Evolutionary conservation across 1,139 yeast genomes (phyloP), one percentile per base, ranked within the genome.

Genomic region (Eremothecium sinecaudum): DNA sequence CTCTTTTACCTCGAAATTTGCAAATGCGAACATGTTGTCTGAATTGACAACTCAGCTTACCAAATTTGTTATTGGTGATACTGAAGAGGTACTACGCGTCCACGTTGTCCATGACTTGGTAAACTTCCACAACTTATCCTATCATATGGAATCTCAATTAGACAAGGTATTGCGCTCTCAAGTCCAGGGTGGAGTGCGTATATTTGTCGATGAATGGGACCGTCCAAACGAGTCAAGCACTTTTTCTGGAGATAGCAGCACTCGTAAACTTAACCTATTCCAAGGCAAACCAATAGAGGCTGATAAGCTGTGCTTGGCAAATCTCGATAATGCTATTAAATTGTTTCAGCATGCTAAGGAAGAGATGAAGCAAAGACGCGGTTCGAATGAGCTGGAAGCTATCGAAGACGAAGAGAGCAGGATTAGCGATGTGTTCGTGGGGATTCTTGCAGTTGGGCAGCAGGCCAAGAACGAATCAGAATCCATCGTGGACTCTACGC

Each of bases 271-370:
- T 52, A 79, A 79, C 44, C 59, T 83, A 48, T 83, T 86, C 53
- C 64, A 70, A 31, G 96, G 97, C 6, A 79, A 81, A 43, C 52
- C 75, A 3, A 71, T 75, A 31, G 94, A 83, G 52, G 97, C 93
- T n/a, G 92, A 81, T 49, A 87, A 87, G 56, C 69, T 87, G 41
- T 81, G 94, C 29, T 67, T 73, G 48, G 97, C 96, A 5, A 86
- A 84, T 54, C 68, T 87, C 47, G 95, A 86, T 31, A 75, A 75
- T 39, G 73, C 80, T 16, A 69, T 78, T 42, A 73, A 71, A 50
- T 63, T 66, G 39, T 69, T 63, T 47, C 48, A 53, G 34, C 56
- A 53, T 41, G 59, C 50, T 39, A 62, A 58, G 48, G 44, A 55
- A 43, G 42, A 55, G 24, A 59, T 46, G 11, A 18, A 38, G 24